Evolutionary conservation across 768 basidiomycete species (phyloP).

Genomic region (Chalciporus piperatus): DNA sequence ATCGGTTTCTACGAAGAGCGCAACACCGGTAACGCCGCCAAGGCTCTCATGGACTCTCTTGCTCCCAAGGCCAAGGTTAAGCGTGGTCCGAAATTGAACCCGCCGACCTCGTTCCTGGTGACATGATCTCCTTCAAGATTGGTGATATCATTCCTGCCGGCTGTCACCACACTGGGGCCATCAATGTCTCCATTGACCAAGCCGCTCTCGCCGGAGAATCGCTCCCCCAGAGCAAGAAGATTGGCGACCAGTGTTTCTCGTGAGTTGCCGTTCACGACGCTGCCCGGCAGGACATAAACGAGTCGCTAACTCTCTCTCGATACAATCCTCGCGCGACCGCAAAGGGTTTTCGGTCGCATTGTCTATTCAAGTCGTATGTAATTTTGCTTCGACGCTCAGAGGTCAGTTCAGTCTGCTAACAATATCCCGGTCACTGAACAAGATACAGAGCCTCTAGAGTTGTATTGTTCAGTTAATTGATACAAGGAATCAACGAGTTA

Average conservation of each 20-base stretch:
- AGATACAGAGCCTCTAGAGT: slow-evolving; percentile 9
- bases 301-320: no score
- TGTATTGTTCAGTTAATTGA: slow-evolving; percentile 20
- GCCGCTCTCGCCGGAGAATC: slow-evolving; percentile 98
- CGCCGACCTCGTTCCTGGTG: slow-evolving; percentile 86
- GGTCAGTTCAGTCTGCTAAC: slow-evolving; percentile 16
- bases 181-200: slow-evolving; percentile 98
- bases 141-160: slow-evolving; percentile 98
- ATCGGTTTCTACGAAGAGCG: slow-evolving; percentile 99
- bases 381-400: slow-evolving; percentile 15
- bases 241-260: slow-evolving; percentile 98
- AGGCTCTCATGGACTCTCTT: slow-evolving; percentile 98
- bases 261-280: slow-evolving; percentile 55
- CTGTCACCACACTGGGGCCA: slow-evolving; percentile 92
- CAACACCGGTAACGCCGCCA: slow-evolving; percentile 97
- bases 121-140: slow-evolving; percentile 97
- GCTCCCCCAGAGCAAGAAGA: slow-evolving; percentile 88
- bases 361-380: slow-evolving; percentile 26
- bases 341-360: no score
- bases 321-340: no score
- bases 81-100: slow-evolving; percentile 98
- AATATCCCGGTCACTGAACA: not conserved
- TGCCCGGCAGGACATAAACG: no score
- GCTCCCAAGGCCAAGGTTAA: slow-evolving; percentile 96
- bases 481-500: slow-evolving; percentile 21